These are phyloP conservation scores for Ustilago lituana DNA, from an alignment of 1,284 basidiomycete species.

Conservation along the genomic window DNA sequence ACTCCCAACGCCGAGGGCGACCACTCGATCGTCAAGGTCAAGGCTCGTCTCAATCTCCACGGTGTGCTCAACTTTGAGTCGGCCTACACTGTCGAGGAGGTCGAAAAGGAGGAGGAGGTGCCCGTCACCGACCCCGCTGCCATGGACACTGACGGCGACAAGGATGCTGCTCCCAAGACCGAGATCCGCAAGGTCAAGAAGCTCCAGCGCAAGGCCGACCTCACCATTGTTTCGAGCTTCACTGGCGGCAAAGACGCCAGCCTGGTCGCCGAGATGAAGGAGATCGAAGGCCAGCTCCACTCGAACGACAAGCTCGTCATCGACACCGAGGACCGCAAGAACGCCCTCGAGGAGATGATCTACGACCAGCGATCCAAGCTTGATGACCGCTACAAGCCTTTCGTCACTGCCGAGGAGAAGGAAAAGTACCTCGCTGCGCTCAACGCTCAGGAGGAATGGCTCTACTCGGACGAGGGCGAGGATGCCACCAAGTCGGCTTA, in stretches of 20 bases:
- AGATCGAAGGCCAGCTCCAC: slow-evolving; percentile 63
- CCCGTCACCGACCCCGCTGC: slow-evolving; percentile 58
- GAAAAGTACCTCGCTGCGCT: slow-evolving; percentile 60
- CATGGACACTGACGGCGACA: slow-evolving; percentile 58
- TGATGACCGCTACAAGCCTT: slow-evolving; percentile 62
- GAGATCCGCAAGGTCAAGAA: slow-evolving; percentile 66
- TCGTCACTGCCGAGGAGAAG: slow-evolving; percentile 64
- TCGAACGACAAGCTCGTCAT: slow-evolving; percentile 66
- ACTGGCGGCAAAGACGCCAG: slow-evolving; percentile 52
- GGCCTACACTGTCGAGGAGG: slow-evolving; percentile 66
- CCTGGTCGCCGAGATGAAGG: slow-evolving; percentile 60
- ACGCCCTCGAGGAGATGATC: slow-evolving; percentile 66
- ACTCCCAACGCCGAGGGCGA: slow-evolving; percentile 64
- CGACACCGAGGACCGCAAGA: slow-evolving; percentile 67
- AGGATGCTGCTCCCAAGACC: slow-evolving; percentile 60
- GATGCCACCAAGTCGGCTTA: slow-evolving; percentile 65
- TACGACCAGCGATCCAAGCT: slow-evolving; percentile 67
- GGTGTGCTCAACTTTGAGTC: slow-evolving; percentile 66
- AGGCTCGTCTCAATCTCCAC: slow-evolving; percentile 66
- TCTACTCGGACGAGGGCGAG: slow-evolving; percentile 66
- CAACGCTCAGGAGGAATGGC: slow-evolving; percentile 65
- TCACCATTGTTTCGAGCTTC: slow-evolving; percentile 59
- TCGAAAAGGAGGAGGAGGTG: slow-evolving; percentile 67
- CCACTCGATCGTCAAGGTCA: slow-evolving; percentile 67
- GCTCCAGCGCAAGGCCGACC: slow-evolving; percentile 65